Evolutionary conservation across 805 yeast genomes (phyloP), one percentile per base, ranked within the genome.

Genomic region (Candida jianshihensis): DNA sequence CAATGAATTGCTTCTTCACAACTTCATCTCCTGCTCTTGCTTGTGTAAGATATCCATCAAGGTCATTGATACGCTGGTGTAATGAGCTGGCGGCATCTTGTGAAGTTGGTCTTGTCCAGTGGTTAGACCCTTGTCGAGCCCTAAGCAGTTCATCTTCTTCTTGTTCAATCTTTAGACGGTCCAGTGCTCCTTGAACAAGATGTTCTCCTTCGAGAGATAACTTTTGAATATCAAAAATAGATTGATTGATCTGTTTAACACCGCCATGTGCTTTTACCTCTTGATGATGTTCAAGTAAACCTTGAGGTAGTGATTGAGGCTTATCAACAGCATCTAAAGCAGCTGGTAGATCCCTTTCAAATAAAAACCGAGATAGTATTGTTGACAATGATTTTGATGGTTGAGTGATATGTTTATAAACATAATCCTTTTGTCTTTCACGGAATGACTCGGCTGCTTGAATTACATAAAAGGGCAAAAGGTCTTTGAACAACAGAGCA

Each of bases 381-480:
- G 61, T 63, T 31, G 70, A 69, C 19, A 81, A 49, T 4, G 70
- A 60, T 17, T 59, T 56, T 2, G 79, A 47, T 0, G 88, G 87
- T 3, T 61, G 38, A 44, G 64, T 42, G 3, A 75, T 41, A 33
- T 72, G 70, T 20, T 60, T 59, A 14, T 55, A 41, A 9, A 82
- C 64, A 48, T 69, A 82, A 4, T 59, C 59, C 12, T 72, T 73
- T 39, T 77, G 78, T 41, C 89, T 65, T 41, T 81, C 90, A 35
- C 72, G 68, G 50, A 75, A 84, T 1, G 88, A 80, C 28, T 71
- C 73, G 0, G 86, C 76, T 3, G 75, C 68, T 46, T 80, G 83
- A 29, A 83, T 70, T 2, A 85, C 72, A 4, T 68, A 57, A 44
- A 71, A 73, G 0, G 97, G 96, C 3, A 87, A 51, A 3, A 88